These are phyloP conservation scores for Erodium maritimum DNA, from an alignment of 345 rosid genomes.

Conservation along the genomic window DNA sequence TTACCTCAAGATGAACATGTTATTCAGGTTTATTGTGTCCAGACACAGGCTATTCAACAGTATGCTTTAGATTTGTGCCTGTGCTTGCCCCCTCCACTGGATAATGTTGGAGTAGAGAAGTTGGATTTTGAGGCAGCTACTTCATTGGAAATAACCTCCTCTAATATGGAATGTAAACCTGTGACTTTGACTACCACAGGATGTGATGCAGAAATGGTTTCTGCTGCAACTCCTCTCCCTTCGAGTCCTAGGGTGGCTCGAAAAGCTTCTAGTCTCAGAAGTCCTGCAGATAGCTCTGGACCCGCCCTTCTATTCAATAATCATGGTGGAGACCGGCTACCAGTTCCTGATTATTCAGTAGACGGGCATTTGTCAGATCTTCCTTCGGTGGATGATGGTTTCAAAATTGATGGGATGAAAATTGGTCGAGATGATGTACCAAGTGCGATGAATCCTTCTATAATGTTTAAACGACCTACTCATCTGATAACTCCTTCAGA, in stretches of 20 bases:
- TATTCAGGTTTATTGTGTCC: constrained; percentile 79
- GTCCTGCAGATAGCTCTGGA: constrained; percentile 26
- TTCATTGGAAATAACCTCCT: constrained; percentile 17
- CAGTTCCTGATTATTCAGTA: constrained; percentile 32
- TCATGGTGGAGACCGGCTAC: constrained; percentile 26
- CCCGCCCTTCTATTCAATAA: constrained; percentile 27
- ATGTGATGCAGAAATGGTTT: constrained; percentile 34
- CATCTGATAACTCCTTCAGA: constrained; percentile 83
- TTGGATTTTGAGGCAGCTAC: constrained; percentile 28
- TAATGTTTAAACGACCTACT: constrained; percentile 58
- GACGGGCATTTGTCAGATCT: constrained; percentile 40
- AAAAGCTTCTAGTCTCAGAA: constrained; percentile 35
- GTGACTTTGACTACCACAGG: constrained; percentile 26
- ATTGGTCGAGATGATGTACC: constrained; percentile 34
- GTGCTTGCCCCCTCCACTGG: constrained; percentile 64
- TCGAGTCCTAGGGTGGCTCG: constrained; percentile 47
- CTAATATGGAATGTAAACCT: constrained; percentile 28
- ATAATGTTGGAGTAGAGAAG: constrained; percentile 42
- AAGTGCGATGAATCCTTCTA: constrained; percentile 26
- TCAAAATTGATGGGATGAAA: constrained; percentile 36
- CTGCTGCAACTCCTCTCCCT: constrained; percentile 37
- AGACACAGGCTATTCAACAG: constrained; percentile 89
- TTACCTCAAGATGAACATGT: constrained; percentile 38
- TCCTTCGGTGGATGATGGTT: constrained; percentile 28
- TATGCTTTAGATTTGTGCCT: constrained; percentile 70